Conservation (phyloP, 2,329 filamentous ascomycete genomes). For the Lecanicillium sp. region DNA sequence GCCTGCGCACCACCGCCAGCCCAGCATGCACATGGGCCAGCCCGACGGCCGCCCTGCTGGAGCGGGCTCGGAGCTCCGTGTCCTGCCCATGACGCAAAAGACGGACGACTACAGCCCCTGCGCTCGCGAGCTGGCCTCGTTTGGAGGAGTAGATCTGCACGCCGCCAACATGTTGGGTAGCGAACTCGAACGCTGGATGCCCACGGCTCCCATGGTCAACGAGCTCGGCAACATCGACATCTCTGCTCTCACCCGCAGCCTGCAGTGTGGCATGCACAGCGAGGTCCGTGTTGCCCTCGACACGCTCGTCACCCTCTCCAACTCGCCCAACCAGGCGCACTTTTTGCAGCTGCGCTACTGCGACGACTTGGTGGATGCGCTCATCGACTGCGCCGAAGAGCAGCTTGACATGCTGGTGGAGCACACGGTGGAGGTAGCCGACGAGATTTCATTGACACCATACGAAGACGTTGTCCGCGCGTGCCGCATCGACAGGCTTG, state of each 20-base stretch:
- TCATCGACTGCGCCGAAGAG: constrained; percentile 87
- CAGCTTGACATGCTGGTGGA: constrained; percentile 81
- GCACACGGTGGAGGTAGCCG: constrained; percentile 76
- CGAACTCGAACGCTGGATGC: constrained; percentile 62
- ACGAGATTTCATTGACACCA: constrained; percentile 72
- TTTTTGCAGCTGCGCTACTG: constrained; percentile 64
- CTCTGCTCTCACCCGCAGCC: constrained; percentile 77
- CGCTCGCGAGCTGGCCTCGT: constrained; percentile 48
- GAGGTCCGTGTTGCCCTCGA: constrained; percentile 90
- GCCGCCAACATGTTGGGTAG: constrained; percentile 58
- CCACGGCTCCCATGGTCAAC: constrained; percentile 65
- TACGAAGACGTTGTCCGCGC: constrained; percentile 84
- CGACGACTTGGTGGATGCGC: constrained; percentile 80
- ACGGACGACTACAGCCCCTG: constrained; percentile 51
- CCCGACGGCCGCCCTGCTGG: constrained; percentile 25
- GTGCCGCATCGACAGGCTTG: constrained; percentile 68
- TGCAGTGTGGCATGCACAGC: constrained; percentile 82
- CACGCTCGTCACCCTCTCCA: constrained; percentile 62
- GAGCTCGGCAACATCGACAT: constrained; percentile 89
- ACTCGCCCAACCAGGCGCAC: constrained; percentile 58
- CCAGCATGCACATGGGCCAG: constrained; percentile 29
- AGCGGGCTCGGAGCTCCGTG: constrained; percentile 18
- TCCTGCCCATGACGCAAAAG: constrained; percentile 36
- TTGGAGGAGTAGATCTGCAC: constrained; percentile 67
- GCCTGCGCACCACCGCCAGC: constrained; percentile 35